These are phyloP conservation scores for Ilex aquifolium DNA, from an alignment of 257 asterid genomes.

Conservation along the genomic window DNA sequence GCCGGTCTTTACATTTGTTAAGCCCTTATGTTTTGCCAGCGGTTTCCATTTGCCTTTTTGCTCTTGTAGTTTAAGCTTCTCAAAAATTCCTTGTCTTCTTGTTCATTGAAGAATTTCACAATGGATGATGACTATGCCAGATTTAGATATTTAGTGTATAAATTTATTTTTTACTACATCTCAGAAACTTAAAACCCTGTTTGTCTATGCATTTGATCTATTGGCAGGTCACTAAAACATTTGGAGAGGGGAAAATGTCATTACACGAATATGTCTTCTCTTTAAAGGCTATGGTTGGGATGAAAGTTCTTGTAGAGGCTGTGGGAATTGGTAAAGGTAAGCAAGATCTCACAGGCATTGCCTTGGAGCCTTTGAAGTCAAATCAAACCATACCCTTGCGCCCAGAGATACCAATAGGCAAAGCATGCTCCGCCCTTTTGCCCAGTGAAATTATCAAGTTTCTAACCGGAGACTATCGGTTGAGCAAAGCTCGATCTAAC, in stretches of 20 bases:
- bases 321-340: conserved; percentile 58
- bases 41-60: neutral
- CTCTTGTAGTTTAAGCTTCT: neutral
- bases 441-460: conserved; percentile 48
- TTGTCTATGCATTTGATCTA: conserved; percentile 11
- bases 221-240: conserved; percentile 44
- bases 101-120: too few relatives aligned
- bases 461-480: conserved; percentile 64
- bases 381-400: conserved; percentile 35
- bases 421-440: conserved; percentile 64
- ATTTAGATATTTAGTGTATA: too few relatives aligned
- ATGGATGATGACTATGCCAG: too few relatives aligned
- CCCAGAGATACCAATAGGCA: conserved; percentile 63
- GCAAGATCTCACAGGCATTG: conserved; percentile 52
- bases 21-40: too few relatives aligned
- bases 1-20: too few relatives aligned
- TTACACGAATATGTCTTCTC: conserved; percentile 49
- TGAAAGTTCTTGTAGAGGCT: conserved; percentile 49
- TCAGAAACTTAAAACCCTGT: neutral
- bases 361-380: conserved; percentile 41
- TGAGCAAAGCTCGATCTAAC: conserved; percentile 72
- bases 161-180: neutral
- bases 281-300: conserved; percentile 56
- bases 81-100: neutral
- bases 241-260: conserved; percentile 42